These are phyloP conservation scores for Calonectria pauciramosa DNA, from an alignment of 2,329 filamentous ascomycete species.

Conservation along the genomic window DNA sequence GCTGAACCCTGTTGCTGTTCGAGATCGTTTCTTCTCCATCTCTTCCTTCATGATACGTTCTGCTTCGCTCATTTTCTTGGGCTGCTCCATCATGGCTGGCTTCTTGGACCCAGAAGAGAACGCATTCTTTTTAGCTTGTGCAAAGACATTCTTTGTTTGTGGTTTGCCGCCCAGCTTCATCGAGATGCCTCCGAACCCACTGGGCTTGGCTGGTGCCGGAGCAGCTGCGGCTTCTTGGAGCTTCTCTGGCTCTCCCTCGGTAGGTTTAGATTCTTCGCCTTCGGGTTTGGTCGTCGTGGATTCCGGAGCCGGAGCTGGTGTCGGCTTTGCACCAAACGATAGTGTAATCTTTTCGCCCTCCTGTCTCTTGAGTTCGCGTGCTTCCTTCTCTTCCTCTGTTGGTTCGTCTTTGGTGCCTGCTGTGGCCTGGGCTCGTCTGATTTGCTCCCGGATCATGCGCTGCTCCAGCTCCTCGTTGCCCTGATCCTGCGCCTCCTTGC, in stretches of 20 bases:
- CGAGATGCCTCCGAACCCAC: constrained; percentile 61
- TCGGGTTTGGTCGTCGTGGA: constrained; percentile 24
- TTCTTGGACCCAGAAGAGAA: constrained; percentile 74
- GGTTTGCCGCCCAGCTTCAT: constrained; percentile 75
- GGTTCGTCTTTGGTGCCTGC: constrained; percentile 57
- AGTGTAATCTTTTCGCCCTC: constrained; percentile 84
- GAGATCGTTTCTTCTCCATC: constrained; percentile 76
- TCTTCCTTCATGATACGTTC: constrained; percentile 92
- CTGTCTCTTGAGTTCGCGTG: constrained; percentile 68
- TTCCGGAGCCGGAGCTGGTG: constrained; percentile 33
- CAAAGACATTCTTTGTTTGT: constrained; percentile 84
- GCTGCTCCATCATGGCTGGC: constrained; percentile 66
- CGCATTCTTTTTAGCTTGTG: constrained; percentile 76
- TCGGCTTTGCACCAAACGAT: constrained; percentile 69
- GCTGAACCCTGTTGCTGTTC: constrained; percentile 61
- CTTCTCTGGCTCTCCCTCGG: constrained; percentile 14
- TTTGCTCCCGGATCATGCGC: constrained; percentile 85
- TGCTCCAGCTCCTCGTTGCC: constrained; percentile 93
- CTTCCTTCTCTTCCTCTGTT: constrained; percentile 57
- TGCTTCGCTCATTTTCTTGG: constrained; percentile 89
- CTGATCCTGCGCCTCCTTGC: constrained; percentile 88
- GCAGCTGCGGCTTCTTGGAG: constrained; percentile 33
- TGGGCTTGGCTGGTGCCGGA: constrained; percentile 47
- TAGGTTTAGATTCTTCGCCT: constrained; percentile 19
- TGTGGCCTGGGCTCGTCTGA: constrained; percentile 77